phyloP scores from a whole-genome alignment of 768 basidiomycete species.

The Boletus rubroflammeus region DNA sequence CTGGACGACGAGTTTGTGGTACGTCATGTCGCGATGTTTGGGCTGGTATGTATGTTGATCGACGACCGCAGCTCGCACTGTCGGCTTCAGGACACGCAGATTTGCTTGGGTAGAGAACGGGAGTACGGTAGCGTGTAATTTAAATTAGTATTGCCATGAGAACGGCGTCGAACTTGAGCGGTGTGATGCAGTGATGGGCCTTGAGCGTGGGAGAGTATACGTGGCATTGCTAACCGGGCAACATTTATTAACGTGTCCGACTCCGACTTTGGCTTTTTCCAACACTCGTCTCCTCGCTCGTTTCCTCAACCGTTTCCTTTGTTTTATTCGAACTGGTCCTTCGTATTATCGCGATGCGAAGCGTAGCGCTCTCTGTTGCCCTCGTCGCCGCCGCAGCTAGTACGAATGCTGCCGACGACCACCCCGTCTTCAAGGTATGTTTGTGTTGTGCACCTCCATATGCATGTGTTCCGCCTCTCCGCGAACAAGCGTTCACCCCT shows the following conservation, averaged over 20 bases:
- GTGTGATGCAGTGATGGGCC: too few species aligned
- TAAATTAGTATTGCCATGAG: conserved; percentile 2
- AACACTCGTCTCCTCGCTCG: conserved; percentile 37
- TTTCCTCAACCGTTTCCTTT: conserved; percentile 28
- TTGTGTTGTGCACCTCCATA: not conserved
- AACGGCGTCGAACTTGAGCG: not conserved
- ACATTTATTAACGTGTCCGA: conserved; percentile 31
- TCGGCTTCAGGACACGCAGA: conserved; percentile 97
- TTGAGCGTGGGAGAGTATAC: conserved; percentile 43
- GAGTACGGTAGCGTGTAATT: conserved; percentile 9
- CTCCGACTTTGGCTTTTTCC: conserved; percentile 12
- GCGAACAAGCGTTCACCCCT: conserved; percentile 1
- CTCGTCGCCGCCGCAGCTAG: conserved; percentile 65
- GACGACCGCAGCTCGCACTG: conserved; percentile 67
- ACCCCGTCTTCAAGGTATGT: conserved; percentile 68
- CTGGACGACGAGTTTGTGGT: conserved; percentile 96
- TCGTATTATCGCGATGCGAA: conserved; percentile 76
- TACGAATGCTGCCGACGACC: conserved; percentile 56
- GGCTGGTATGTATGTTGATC: conserved; percentile 6
- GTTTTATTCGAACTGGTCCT: conserved; percentile 49
- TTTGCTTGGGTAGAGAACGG: conserved; percentile 58
- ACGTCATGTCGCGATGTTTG: conserved; percentile 31
- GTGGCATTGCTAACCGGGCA: conserved; percentile 39
- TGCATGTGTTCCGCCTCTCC: conserved; percentile 3
- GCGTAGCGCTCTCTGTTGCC: conserved; percentile 75